A percentile compares a stretch with the other conserved stretches of the same genome.
Evolutionary conservation across 306 rosid genomes (phyloP).

Genomic region (Prosopis cineraria): DNA sequence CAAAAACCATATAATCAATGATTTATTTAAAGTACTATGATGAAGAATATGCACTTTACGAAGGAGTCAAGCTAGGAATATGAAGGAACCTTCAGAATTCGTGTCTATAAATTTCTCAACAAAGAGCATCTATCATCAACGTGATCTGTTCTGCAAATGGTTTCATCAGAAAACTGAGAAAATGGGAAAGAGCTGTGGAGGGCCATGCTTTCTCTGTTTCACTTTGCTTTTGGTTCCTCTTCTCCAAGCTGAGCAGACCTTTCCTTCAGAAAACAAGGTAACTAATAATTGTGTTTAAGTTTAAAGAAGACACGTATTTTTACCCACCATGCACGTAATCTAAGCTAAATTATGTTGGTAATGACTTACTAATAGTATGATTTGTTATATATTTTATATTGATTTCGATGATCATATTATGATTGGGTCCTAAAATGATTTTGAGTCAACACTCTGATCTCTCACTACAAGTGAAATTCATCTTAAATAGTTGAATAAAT

Average conservation of each 20-base stretch:
- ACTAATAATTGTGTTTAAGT: no score
- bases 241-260: constrained; percentile 26
- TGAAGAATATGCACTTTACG: constrained; percentile 35
- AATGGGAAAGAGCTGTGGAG: background rate
- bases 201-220: constrained; percentile 7
- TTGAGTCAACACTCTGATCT: background rate
- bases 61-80: constrained; percentile 46
- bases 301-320: no score
- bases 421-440: background rate
- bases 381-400: background rate
- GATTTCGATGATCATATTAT: background rate
- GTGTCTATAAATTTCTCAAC: background rate
- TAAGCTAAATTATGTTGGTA: no score
- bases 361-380: background rate
- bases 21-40: background rate
- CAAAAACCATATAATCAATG: background rate
- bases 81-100: background rate
- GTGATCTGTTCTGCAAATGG: background rate
- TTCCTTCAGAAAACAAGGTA: constrained; percentile 39
- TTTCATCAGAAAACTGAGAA: background rate
- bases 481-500: no score
- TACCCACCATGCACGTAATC: no score
- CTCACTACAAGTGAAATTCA: background rate
- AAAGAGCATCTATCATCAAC: background rate
- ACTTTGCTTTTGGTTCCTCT: constrained; percentile 36